Evolutionary conservation across 306 rosid genomes (phyloP).

Genomic region (Fagus sylvatica): DNA sequence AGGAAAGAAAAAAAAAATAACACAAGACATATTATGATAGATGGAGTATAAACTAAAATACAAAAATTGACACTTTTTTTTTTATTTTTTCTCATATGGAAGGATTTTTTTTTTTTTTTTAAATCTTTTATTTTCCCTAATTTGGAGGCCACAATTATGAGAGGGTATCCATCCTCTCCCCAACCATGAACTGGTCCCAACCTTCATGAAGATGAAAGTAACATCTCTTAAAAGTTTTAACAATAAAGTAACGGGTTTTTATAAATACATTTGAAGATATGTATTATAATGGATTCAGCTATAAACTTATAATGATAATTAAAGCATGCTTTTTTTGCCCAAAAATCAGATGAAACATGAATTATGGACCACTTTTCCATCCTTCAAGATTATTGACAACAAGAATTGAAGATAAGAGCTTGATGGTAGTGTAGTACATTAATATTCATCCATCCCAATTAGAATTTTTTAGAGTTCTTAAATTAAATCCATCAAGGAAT

Average conservation of each 20-base stretch:
- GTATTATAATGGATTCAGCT: background rate
- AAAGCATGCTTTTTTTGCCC: slow-evolving; percentile 24
- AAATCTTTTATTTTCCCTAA: background rate
- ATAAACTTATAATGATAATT: slow-evolving; percentile 20
- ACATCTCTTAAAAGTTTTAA: no score
- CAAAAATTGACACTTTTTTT: background rate
- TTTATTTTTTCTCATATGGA: background rate
- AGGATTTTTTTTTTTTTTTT: background rate
- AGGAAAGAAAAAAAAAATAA: no score
- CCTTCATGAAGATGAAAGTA: background rate
- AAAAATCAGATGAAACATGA: slow-evolving; percentile 41
- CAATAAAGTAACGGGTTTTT: no score
- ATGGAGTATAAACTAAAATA: no score
- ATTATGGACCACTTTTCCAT: background rate
- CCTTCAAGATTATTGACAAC: background rate
- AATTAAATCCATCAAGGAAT: no score
- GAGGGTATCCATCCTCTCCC: background rate
- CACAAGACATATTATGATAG: no score
- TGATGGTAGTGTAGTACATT: no score
- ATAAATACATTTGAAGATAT: no score
- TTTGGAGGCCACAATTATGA: background rate
- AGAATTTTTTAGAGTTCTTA: no score
- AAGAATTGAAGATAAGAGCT: background rate
- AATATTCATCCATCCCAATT: no score
- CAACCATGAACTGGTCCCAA: background rate